Evolutionary conservation across 805 yeast genomes (phyloP).

Genomic region (Sugiyamaella mastotermitis): DNA sequence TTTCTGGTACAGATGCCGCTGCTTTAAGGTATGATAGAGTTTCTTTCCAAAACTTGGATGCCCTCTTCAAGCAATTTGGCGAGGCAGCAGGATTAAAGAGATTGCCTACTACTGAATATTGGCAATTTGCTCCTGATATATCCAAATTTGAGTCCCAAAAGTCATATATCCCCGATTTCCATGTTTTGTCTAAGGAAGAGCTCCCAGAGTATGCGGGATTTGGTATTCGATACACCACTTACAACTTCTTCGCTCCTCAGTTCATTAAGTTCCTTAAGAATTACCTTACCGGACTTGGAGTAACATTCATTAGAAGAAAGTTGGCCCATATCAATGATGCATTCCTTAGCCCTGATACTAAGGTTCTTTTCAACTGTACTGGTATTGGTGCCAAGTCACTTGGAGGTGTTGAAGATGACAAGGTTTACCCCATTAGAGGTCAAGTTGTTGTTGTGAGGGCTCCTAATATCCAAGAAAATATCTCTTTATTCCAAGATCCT

Average conservation of each 20-base stretch:
- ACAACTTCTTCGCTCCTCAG: constrained; percentile 69
- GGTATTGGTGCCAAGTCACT: constrained; percentile 63
- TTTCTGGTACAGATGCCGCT: constrained; percentile 51
- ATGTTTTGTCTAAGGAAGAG: constrained; percentile 30
- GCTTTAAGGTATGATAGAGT: constrained; percentile 47
- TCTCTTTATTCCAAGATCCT: constrained; percentile 34
- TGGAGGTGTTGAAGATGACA: constrained; percentile 58
- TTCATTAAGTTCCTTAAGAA: constrained; percentile 45
- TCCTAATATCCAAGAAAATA: constrained; percentile 58
- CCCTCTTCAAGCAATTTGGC: constrained; percentile 43
- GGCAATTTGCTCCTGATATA: constrained; percentile 39
- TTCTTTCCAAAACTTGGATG: constrained; percentile 46
- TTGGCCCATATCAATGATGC: constrained; percentile 56
- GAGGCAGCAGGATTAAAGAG: constrained; percentile 51
- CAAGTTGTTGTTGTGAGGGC: constrained; percentile 71
- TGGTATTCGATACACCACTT: constrained; percentile 53
- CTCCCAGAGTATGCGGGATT: constrained; percentile 48
- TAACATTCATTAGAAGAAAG: constrained; percentile 42
- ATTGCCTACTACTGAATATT: constrained; percentile 51
- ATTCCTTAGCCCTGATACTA: constrained; percentile 26
- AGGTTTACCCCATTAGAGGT: constrained; percentile 70
- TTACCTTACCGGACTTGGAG: constrained; percentile 44
- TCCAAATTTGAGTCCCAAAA: constrained; percentile 42
- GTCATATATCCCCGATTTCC: constrained; percentile 42
- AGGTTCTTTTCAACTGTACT: constrained; percentile 65